Evolutionary conservation across 805 yeast species (phyloP).

Genomic region (Metschnikowia similis): DNA sequence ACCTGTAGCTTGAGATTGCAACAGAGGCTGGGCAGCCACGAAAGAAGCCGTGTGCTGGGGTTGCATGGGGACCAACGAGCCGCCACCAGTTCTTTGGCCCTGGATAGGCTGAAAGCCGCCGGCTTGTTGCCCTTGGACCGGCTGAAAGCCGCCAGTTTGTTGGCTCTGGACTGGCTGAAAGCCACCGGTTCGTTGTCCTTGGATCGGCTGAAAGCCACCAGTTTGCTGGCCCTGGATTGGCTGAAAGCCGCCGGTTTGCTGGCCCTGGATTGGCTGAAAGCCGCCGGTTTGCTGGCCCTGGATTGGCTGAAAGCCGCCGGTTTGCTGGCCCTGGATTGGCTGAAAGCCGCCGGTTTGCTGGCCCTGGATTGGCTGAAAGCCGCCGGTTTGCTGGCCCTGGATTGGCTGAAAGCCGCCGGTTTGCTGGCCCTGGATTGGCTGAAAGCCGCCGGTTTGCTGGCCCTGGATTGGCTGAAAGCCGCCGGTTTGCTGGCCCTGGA

Average conservation of each 20-base stretch:
- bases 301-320: slow-evolving; percentile 2
- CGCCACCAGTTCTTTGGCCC: slow-evolving; percentile 45
- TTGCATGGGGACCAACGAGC: slow-evolving; percentile 43
- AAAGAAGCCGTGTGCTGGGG: slow-evolving; percentile 71
- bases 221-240: neutral
- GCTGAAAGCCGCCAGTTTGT: neutral
- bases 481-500: neutral
- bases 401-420: slow-evolving; percentile 17
- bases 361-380: slow-evolving; percentile 15
- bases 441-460: slow-evolving; percentile 42
- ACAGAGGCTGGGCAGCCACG: slow-evolving; percentile 22
- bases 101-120: slow-evolving; percentile 3
- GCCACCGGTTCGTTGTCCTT: slow-evolving; percentile 9
- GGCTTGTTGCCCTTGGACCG: neutral
- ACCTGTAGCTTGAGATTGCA: slow-evolving; percentile 35
- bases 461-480: slow-evolving; percentile 6
- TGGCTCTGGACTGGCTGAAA: slow-evolving; percentile 14
- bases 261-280: too few species aligned
- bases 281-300: slow-evolving; percentile 43
- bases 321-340: neutral
- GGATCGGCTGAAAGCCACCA: slow-evolving; percentile 18
- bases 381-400: slow-evolving; percentile 7
- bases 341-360: neutral
- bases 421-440: neutral
- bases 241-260: slow-evolving; percentile 28